Evolutionary conservation across 257 asterid species (phyloP).

Genomic region (Solanum bukasovii): DNA sequence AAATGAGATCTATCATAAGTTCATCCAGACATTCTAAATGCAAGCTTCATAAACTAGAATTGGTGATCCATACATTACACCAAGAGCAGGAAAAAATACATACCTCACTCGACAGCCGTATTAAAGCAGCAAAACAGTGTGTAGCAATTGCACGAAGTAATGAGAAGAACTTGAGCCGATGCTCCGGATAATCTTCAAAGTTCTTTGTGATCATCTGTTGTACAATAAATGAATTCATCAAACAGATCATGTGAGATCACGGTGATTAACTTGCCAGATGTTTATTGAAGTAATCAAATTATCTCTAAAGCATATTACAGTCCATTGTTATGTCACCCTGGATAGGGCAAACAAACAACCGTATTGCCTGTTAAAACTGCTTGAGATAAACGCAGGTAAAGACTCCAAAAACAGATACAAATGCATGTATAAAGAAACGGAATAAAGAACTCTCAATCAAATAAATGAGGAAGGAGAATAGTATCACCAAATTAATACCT

Average conservation of each 20-base stretch:
- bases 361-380: background rate
- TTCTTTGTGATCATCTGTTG: slow-evolving; percentile 93
- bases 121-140: slow-evolving; percentile 85
- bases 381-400: background rate
- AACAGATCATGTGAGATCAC: background rate
- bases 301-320: background rate
- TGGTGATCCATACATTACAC: background rate
- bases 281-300: background rate
- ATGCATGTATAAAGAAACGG: background rate
- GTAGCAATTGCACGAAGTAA: slow-evolving; percentile 92
- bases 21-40: background rate
- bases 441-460: background rate
- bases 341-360: background rate
- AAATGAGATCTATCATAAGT: background rate
- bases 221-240: background rate
- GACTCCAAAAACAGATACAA: background rate
- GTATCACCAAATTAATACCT: background rate
- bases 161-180: slow-evolving; percentile 92
- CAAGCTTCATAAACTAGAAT: background rate
- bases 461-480: background rate
- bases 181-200: slow-evolving; percentile 99
- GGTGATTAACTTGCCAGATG: background rate
- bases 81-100: background rate
- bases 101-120: slow-evolving; percentile 88
- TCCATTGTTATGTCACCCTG: background rate